Base-by-base conservation (phyloP, 805 yeast species). In the Tetrapisispora nanseiensis region DNA sequence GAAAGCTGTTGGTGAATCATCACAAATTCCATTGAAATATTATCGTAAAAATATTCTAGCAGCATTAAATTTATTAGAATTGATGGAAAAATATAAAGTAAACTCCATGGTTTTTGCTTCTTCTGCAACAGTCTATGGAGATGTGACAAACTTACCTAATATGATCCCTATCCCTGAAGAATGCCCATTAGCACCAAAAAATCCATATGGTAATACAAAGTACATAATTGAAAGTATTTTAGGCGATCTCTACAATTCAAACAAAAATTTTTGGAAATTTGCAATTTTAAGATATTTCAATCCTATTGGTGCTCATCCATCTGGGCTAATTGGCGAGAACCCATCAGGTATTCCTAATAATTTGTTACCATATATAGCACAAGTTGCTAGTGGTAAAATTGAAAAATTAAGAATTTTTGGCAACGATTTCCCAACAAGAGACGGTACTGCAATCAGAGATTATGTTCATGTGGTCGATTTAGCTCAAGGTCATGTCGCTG, bases 251-350 rank as follows among this genome's bases (percentile, higher is more conserved):
- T 66, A 74, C 51, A 51, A 61, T 4, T 29, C 35, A 4, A 30
- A 37, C 23, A 9, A 22, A 8, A 15, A 37, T 1, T 29, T 30
- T 6, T 74, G 78, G 78, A 65, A 66, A 33, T 61, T 70, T 31
- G 90, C 87, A 4, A 69, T 82, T 39, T 66, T 85, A 54, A 72
- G 92, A 44, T 85, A 83, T 63, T 84, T 82, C 67, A 83, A 84
- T 56, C 92, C 94, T 28, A 81, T 82, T 50, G 94, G 94, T 30
- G 90, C 92, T 15, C 94, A 84, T 57, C 84, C 89, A 3, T 76
- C 86, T 2, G 92, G 92, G 11, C 62, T 76, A 28, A 69, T 84
- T 46, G 94, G 94, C 29, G 94, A 85, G 55, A 89, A 83, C 57
- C 89, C 89, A 6, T 66, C 75, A 46, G 89, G 89, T 12, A 69